Evolutionary conservation across 345 rosid species (phyloP).

Genomic region (Bruguiera gymnorhiza): DNA sequence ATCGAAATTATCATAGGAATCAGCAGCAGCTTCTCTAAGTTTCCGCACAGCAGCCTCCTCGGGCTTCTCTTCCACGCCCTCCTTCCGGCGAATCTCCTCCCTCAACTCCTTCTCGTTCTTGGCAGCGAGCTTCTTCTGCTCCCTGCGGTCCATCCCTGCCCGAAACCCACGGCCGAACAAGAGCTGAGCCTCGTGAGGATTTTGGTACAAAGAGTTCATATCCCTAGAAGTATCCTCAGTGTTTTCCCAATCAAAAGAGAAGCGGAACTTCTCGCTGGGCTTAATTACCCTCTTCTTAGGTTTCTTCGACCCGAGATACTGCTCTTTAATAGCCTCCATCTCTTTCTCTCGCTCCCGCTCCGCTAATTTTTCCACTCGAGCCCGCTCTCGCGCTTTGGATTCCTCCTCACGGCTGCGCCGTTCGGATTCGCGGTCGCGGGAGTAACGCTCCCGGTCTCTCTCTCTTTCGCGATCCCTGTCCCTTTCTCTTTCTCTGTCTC

Average conservation of each 20-base stretch:
- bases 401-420: slow-evolving; percentile 58
- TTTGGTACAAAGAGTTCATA: slow-evolving; percentile 76
- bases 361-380: slow-evolving; percentile 62
- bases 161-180: slow-evolving; percentile 90
- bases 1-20: slow-evolving; percentile 81
- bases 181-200: slow-evolving; percentile 95
- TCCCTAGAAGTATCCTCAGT: slow-evolving; percentile 90
- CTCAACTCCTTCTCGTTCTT: slow-evolving; percentile 88
- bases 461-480: slow-evolving; percentile 32
- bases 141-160: slow-evolving; percentile 91
- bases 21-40: slow-evolving; percentile 75
- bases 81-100: slow-evolving; percentile 77
- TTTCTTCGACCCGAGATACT: slow-evolving; percentile 85
- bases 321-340: slow-evolving; percentile 78
- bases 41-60: slow-evolving; percentile 83
- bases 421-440: slow-evolving; percentile 44
- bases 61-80: slow-evolving; percentile 77
- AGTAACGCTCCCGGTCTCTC: slow-evolving; percentile 39
- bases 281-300: slow-evolving; percentile 91
- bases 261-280: slow-evolving; percentile 89
- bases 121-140: slow-evolving; percentile 93
- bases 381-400: slow-evolving; percentile 54
- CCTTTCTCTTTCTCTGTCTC: slow-evolving; percentile 28
- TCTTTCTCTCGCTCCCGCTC: slow-evolving; percentile 85
- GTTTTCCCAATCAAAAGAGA: slow-evolving; percentile 95